Base-by-base conservation (phyloP, 106 monocot species). In the Phalaenopsis aphrodite region DNA sequence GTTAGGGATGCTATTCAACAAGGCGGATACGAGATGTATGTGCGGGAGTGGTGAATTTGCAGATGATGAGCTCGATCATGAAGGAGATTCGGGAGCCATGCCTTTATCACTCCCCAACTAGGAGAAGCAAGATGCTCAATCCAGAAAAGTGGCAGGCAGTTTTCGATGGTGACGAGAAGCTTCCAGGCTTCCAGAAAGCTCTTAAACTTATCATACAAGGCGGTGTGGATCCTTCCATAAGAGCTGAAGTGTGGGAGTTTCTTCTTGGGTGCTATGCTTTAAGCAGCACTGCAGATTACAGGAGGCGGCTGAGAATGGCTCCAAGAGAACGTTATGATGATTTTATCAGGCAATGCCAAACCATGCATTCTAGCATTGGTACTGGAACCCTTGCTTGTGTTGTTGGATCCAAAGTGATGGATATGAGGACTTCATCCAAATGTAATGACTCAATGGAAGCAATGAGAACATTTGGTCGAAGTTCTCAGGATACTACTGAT, bases 381-480 rank as follows among this genome's bases (percentile, higher is more conserved):
- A 95, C 99, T 41, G 95, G 99, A 55, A 85, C 74, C 57, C 93
- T 99, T 94, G 99, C 99, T 5, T 99, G 95, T 82, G 91, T 78
- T 80, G 89, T 99, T 86, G 99, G 99, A 5, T 99, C 99, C 10
- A 94, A 90, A 81, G 89, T 99, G 78, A 99, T 99, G 99, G 99
- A 99, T 79, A 87, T 91, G 72, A 90, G 99, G 85, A 95, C 92
- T 67, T 68, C 82, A 37, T 87, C 93, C 12, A 95, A 86, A 81
- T 89, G 94, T 71, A 86, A 83, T 75, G 85, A 80, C 43, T 74
- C 46, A 8, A 84, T 48, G n/a, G 87, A 86, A 85, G 78, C 77
- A 78, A 77, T 81, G 72, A 82, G 41, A 0, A 69, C 75, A 81
- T 81, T 79, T 79, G 68, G 42, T 18, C 55, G 47, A 72, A 76